These are phyloP conservation scores for Tylopilus balloui DNA, from an alignment of 768 basidiomycete species.

Conservation along the genomic window DNA sequence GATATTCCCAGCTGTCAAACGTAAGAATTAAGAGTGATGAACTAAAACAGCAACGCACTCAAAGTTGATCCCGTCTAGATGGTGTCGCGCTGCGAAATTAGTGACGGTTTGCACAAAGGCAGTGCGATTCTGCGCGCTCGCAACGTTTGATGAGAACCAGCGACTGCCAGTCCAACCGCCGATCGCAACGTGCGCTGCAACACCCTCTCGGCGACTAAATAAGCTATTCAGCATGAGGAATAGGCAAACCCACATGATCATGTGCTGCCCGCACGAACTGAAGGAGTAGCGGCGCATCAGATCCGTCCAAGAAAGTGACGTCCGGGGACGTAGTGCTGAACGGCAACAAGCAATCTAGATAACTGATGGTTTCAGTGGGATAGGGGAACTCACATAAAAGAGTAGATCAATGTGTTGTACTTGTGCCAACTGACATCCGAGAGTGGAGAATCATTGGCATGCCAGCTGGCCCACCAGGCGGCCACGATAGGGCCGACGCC, in stretches of 20 bases:
- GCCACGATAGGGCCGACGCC: slow-evolving; percentile 55
- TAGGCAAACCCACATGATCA: slow-evolving; percentile 29
- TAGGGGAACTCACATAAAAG: slow-evolving; percentile 66
- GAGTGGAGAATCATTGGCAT: slow-evolving; percentile 53
- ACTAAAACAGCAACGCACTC: too few species aligned
- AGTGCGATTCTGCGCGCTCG: slow-evolving; percentile 51
- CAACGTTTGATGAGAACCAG: slow-evolving; percentile 65
- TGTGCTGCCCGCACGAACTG: slow-evolving; percentile 50
- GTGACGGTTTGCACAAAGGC: slow-evolving; percentile 56
- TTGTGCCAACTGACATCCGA: slow-evolving; percentile 59
- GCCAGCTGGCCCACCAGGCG: slow-evolving; percentile 46
- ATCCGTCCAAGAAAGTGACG: slow-evolving; percentile 34
- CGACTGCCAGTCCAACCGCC: slow-evolving; percentile 68
- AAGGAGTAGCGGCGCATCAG: slow-evolving; percentile 48
- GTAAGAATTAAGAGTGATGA: too few species aligned
- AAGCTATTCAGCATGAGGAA: too few species aligned
- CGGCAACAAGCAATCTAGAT: neutral
- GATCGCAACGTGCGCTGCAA: slow-evolving; percentile 54
- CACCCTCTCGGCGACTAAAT: slow-evolving; percentile 35
- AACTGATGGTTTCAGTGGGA: neutral
- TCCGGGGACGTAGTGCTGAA: slow-evolving; percentile 34
- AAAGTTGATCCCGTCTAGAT: slow-evolving; percentile 51
- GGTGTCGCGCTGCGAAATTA: slow-evolving; percentile 43
- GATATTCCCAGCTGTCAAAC: slow-evolving; percentile 83
- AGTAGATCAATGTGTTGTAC: slow-evolving; percentile 65